Percentiles rank a stretch among this genome's conserved stretches.
Evolutionary conservation across 495 filamentous ascomycete genomes (phyloP).

Genomic region (Lasiosphaeria ovina): DNA sequence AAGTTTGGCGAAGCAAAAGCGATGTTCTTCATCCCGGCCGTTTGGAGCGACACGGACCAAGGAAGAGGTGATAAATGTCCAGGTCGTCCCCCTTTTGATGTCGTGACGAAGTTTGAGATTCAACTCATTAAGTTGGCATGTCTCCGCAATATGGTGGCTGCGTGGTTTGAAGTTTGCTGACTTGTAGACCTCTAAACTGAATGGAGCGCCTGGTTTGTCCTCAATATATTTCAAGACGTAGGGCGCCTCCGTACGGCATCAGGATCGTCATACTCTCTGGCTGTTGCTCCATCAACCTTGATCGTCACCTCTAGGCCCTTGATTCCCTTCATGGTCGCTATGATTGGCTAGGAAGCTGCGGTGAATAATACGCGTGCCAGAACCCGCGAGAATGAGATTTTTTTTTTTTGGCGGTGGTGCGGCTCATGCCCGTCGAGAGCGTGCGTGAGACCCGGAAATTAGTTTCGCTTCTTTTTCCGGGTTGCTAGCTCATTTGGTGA

Average conservation of each 20-base stretch:
- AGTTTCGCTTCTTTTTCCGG: too few species aligned
- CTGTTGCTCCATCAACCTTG: constrained; percentile 19
- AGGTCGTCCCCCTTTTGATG: not conserved
- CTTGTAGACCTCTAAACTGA: not conserved
- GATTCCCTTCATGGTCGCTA: constrained; percentile 35
- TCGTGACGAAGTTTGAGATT: not conserved
- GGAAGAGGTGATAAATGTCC: not conserved
- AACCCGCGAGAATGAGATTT: not conserved
- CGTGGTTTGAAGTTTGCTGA: not conserved
- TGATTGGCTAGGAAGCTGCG: constrained; percentile 7
- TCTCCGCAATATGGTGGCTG: not conserved
- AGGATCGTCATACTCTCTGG: constrained; percentile 33
- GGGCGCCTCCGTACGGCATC: not conserved
- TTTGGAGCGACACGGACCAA: not conserved
- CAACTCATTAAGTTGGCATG: not conserved
- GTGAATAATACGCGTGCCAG: too few species aligned
- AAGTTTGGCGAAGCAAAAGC: not conserved
- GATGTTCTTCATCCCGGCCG: not conserved
- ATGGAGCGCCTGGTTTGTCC: constrained; percentile 13
- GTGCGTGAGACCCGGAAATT: too few species aligned
- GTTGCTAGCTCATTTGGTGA: too few species aligned
- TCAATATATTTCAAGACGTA: constrained; percentile 22
- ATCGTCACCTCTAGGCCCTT: constrained; percentile 32
- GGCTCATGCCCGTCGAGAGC: too few species aligned
- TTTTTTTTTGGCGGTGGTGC: not conserved